Evolutionary conservation across 2,329 filamentous ascomycete genomes (phyloP).

Genomic region (Cephalotrichum gorgonifer): DNA sequence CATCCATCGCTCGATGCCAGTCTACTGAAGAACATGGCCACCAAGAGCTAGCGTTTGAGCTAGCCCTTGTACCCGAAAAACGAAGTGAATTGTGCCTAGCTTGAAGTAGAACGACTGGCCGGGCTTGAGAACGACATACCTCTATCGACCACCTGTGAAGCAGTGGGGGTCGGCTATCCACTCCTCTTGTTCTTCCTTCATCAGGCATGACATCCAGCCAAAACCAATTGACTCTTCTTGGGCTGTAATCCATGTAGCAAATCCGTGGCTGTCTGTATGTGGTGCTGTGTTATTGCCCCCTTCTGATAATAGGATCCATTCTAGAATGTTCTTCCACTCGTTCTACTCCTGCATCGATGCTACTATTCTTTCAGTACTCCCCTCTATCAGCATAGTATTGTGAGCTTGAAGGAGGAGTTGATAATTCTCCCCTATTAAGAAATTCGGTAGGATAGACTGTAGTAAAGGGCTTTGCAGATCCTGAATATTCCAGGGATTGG

Average conservation of each 20-base stretch:
- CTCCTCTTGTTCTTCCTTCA: conserved; percentile 11
- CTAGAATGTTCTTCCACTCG: conserved; percentile 20
- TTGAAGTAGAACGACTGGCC: conserved; percentile 23
- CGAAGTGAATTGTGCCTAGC: conserved; percentile 22
- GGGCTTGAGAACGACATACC: conserved; percentile 19
- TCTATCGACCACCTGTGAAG: conserved; percentile 13
- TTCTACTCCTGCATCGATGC: conserved; percentile 18
- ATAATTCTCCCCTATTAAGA: conserved; percentile 6
- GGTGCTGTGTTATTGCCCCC: conserved; percentile 22
- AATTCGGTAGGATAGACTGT: conserved; percentile 3
- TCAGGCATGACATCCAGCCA: conserved; percentile 19
- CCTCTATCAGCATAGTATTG: conserved; percentile 1
- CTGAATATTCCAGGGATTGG: conserved; percentile 7
- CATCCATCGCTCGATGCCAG: conserved; percentile 19
- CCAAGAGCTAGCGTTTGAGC: conserved; percentile 20
- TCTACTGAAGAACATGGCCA: conserved; percentile 22
- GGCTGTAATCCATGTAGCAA: conserved; percentile 21
- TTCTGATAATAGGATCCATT: conserved; percentile 21
- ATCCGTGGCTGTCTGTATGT: conserved; percentile 22
- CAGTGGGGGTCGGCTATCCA: not conserved
- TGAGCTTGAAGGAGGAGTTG: conserved; percentile 5
- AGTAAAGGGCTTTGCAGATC: conserved; percentile 7
- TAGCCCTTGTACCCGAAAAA: conserved; percentile 15
- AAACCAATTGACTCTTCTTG: conserved; percentile 14
- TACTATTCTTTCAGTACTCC: conserved; percentile 6